These are phyloP conservation scores for Trichophyton simii DNA, from an alignment of 2,329 filamentous ascomycete genomes.

Conservation along the genomic window DNA sequence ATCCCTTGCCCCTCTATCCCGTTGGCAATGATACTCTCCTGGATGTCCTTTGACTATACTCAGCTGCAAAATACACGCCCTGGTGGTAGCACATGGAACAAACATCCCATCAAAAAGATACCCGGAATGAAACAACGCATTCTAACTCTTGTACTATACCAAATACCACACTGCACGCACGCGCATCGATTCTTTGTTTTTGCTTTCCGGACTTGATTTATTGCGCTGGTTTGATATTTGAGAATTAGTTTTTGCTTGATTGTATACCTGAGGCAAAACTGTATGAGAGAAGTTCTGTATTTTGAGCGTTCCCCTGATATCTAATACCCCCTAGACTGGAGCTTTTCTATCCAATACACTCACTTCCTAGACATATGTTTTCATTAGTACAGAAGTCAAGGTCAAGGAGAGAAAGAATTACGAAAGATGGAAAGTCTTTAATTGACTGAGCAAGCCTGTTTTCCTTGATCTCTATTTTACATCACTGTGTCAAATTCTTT, in stretches of 20 bases:
- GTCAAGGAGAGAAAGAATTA: no score
- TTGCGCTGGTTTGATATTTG: not conserved
- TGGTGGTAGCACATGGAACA: not conserved
- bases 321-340: not conserved
- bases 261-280: not conserved
- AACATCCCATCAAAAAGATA: not conserved
- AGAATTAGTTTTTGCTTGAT: not conserved
- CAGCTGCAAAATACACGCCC: no score
- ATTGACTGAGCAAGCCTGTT: not conserved
- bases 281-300: not conserved
- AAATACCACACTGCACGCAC: not conserved
- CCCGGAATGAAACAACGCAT: slow-evolving; percentile 1
- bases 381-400: no score
- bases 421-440: no score
- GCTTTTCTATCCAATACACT: not conserved
- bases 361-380: no score
- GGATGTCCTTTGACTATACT: no score
- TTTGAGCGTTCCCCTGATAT: not conserved
- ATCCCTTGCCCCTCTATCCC: no score
- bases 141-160: not conserved
- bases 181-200: not conserved
- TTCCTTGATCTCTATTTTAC: not conserved
- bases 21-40: no score
- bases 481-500: not conserved
- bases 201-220: not conserved